Conservation (phyloP, 1,284 basidiomycete species). For the Malassezia psittaci region DNA sequence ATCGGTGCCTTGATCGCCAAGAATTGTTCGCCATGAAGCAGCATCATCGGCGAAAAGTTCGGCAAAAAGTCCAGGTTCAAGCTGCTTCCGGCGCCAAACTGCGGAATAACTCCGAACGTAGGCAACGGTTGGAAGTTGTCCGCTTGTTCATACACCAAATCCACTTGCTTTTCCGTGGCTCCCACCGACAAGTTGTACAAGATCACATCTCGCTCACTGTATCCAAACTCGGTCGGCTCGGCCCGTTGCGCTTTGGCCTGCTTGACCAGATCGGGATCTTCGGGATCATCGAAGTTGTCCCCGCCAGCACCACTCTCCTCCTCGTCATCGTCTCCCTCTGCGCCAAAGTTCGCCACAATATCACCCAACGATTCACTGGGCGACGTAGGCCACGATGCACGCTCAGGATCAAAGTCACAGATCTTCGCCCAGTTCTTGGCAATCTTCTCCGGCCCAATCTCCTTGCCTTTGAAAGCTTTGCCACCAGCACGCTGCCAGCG, state of each 20-base stretch:
- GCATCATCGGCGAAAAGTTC: slow-evolving; percentile 84
- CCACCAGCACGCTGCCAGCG: slow-evolving; percentile 89
- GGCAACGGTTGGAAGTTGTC: slow-evolving; percentile 77
- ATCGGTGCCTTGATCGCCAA: slow-evolving; percentile 76
- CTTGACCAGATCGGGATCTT: slow-evolving; percentile 72
- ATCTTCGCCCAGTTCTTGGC: slow-evolving; percentile 41
- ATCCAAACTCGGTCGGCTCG: slow-evolving; percentile 50
- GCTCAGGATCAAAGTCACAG: slow-evolving; percentile 40
- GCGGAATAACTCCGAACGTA: slow-evolving; percentile 93
- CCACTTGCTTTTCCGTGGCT: slow-evolving; percentile 81
- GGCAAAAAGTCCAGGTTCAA: slow-evolving; percentile 71
- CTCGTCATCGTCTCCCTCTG: slow-evolving; percentile 22
- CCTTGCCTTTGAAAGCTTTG: slow-evolving; percentile 44
- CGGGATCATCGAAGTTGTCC: slow-evolving; percentile 60
- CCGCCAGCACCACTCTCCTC: slow-evolving; percentile 21
- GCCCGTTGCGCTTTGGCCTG: slow-evolving; percentile 62
- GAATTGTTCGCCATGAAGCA: slow-evolving; percentile 97
- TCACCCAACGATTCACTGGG: slow-evolving; percentile 40
- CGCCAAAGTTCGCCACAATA: slow-evolving; percentile 41
- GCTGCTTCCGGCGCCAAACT: slow-evolving; percentile 54
- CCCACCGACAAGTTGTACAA: slow-evolving; percentile 93
- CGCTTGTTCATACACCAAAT: slow-evolving; percentile 82
- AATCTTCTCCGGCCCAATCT: slow-evolving; percentile 36
- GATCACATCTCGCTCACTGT: slow-evolving; percentile 80
- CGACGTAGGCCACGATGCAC: slow-evolving; percentile 39